Conservation (phyloP, 495 filamentous ascomycete genomes). For the Aspergillus nidulans region DNA sequence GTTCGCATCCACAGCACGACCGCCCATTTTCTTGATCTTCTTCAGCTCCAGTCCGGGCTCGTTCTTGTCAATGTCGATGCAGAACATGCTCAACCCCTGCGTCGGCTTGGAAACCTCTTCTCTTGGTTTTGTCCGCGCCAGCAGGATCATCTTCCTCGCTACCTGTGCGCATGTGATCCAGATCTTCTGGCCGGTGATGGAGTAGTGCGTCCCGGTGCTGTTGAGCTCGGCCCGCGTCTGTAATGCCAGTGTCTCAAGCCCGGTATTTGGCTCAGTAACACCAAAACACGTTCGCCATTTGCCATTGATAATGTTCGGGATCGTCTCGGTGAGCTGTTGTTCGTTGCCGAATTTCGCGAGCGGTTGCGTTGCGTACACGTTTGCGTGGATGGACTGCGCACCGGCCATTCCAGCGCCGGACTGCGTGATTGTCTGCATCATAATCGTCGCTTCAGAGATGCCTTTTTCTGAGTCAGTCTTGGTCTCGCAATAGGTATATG, state of each 20-base stretch:
- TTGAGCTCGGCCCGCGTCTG: slow-evolving; percentile 53
- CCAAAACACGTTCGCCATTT: slow-evolving; percentile 69
- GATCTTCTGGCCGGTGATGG: slow-evolving; percentile 71
- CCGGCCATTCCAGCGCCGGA: slow-evolving; percentile 74
- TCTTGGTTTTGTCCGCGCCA: slow-evolving; percentile 67
- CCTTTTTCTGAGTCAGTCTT: slow-evolving; percentile 18
- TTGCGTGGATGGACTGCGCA: slow-evolving; percentile 71
- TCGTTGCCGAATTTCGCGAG: slow-evolving; percentile 63
- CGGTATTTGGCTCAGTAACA: slow-evolving; percentile 62
- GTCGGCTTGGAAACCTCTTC: slow-evolving; percentile 61
- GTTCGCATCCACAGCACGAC: slow-evolving; percentile 73
- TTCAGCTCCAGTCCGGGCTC: slow-evolving; percentile 56
- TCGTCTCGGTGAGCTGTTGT: slow-evolving; percentile 54
- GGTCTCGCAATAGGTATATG: neutral
- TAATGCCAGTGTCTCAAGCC: slow-evolving; percentile 68
- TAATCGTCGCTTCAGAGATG: slow-evolving; percentile 78
- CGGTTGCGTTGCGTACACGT: slow-evolving; percentile 75
- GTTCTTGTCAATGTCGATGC: slow-evolving; percentile 62
- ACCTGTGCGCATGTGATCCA: slow-evolving; percentile 81
- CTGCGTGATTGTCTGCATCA: slow-evolving; percentile 79
- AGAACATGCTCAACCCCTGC: slow-evolving; percentile 71
- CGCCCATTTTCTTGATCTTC: slow-evolving; percentile 78
- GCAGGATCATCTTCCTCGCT: slow-evolving; percentile 69
- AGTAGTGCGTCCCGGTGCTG: slow-evolving; percentile 48
- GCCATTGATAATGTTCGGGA: slow-evolving; percentile 66